Evolutionary conservation across 169 alveolate species (phyloP).

Genomic region (Theileria orientalis): DNA sequence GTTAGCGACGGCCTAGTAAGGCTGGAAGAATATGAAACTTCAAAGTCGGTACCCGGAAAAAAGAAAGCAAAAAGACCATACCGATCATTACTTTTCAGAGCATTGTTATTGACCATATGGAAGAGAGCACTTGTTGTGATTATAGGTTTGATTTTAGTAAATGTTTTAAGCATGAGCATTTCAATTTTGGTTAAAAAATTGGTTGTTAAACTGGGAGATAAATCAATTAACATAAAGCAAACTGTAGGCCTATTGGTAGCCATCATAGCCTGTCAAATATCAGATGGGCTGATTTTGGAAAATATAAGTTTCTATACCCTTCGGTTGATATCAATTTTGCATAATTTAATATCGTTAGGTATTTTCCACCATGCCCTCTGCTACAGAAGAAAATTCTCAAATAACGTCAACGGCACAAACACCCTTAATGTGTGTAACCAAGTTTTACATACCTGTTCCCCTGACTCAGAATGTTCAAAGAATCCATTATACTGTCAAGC

Average conservation of each 20-base stretch:
- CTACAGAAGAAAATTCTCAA: conserved; percentile 22
- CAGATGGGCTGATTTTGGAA: conserved; percentile 17
- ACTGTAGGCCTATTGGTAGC: background rate
- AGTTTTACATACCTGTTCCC: background rate
- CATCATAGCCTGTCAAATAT: conserved; percentile 10
- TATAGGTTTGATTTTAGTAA: conserved; percentile 10
- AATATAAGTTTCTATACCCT: conserved; percentile 28
- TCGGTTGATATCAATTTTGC: conserved; percentile 29
- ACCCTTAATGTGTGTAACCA: background rate
- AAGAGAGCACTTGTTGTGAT: conserved; percentile 11
- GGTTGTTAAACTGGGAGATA: background rate
- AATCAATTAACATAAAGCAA: background rate
- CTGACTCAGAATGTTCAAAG: background rate
- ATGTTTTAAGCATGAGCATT: conserved; percentile 22
- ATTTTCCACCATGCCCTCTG: conserved; percentile 58
- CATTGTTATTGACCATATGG: conserved; percentile 38
- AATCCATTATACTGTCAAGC: conserved; percentile 58
- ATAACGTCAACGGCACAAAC: background rate
- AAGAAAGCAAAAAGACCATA: background rate
- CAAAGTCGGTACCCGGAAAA: background rate
- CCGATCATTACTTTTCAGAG: conserved; percentile 6
- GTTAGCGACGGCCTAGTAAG: conserved; percentile 52
- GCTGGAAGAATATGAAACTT: conserved; percentile 20
- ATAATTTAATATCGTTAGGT: conserved; percentile 26
- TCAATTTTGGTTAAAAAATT: conserved; percentile 8